Conservation (phyloP, 257 asterid genomes). For the Plantago ovata region DNA sequence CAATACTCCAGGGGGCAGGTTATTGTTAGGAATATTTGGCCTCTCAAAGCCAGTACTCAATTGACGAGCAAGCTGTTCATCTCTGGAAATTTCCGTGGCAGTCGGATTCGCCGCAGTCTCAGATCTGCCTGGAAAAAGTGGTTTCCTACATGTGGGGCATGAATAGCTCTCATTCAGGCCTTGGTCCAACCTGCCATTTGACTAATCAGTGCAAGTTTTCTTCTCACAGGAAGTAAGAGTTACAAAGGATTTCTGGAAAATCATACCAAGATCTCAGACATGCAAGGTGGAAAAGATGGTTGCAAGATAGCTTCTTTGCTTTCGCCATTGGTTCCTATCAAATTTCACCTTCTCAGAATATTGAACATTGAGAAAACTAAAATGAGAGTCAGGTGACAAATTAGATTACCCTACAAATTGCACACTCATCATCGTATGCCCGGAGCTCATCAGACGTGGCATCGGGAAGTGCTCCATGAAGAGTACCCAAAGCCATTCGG, state of each 20-base stretch:
- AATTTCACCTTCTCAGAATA: conserved; percentile 22
- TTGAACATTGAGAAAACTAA: conserved; percentile 23
- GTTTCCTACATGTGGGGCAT: conserved; percentile 97
- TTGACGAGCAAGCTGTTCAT: conserved; percentile 92
- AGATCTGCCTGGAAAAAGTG: conserved; percentile 58
- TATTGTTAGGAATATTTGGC: conserved; percentile 66
- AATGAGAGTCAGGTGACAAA: conserved; percentile 8
- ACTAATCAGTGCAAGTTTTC: conserved; percentile 14
- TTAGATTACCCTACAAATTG: conserved; percentile 79
- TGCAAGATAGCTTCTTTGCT: conserved; percentile 88
- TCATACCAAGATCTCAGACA: conserved; percentile 96
- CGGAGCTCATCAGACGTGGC: conserved; percentile 80
- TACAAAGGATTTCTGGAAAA: conserved; percentile 15
- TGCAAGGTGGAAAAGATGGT: conserved; percentile 85
- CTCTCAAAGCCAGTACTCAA: conserved; percentile 66
- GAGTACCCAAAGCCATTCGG: conserved; percentile 76
- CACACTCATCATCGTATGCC: conserved; percentile 90
- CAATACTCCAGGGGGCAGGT: conserved; percentile 47
- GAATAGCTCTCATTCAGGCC: conserved; percentile 79
- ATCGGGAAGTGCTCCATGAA: conserved; percentile 93
- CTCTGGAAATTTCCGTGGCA: conserved; percentile 58
- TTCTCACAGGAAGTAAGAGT: conserved; percentile 5
- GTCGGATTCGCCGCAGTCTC: conserved; percentile 41
- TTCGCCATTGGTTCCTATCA: conserved; percentile 95
- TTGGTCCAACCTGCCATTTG: conserved; percentile 79